These are phyloP conservation scores for Ophiostoma novo-ulmi DNA, from an alignment of 2,329 filamentous ascomycete species.

Conservation along the genomic window DNA sequence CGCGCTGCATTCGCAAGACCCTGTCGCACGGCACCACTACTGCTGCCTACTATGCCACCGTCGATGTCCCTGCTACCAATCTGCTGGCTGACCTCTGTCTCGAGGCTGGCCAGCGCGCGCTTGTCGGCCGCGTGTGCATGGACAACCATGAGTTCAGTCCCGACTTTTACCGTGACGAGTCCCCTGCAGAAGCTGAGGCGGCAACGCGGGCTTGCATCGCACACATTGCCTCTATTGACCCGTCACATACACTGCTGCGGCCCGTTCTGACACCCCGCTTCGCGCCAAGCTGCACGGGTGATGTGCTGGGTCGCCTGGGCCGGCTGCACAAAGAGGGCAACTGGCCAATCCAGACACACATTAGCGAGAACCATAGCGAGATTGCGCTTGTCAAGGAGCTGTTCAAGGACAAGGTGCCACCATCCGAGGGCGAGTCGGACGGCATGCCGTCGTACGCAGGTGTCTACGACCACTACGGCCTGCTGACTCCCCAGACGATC, in stretches of 20 bases:
- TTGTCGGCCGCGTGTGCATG: conserved; percentile 95
- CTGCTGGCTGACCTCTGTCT: conserved; percentile 80
- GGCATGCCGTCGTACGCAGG: conserved; percentile 55
- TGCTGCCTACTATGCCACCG: conserved; percentile 90
- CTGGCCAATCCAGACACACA: conserved; percentile 79
- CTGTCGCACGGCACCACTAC: conserved; percentile 89
- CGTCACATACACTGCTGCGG: conserved; percentile 57
- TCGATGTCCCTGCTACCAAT: conserved; percentile 83
- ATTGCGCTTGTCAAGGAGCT: conserved; percentile 62
- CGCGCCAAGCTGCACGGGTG: conserved; percentile 57
- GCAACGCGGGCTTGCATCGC: conserved; percentile 56
- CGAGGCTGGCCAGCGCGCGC: conserved; percentile 75
- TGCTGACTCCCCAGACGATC: conserved; percentile 69
- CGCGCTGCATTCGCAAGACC: conserved; percentile 70
- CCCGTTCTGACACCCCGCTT: conserved; percentile 76
- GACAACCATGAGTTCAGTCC: conserved; percentile 63
- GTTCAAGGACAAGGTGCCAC: conserved; percentile 49
- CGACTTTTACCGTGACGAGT: conserved; percentile 72
- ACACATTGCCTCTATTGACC: conserved; percentile 65
- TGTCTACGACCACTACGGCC: conserved; percentile 69
- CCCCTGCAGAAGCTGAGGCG: conserved; percentile 50
- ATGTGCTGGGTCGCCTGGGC: conserved; percentile 60
- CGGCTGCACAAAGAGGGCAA: conserved; percentile 56
- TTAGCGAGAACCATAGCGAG: conserved; percentile 77
- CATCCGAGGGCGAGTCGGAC: conserved; percentile 34